A percentile compares a stretch with the other conserved stretches of the same genome.
These are phyloP conservation scores for Puya raimondii DNA, from an alignment of 176 grass and related monocot species.

Conservation along the genomic window DNA sequence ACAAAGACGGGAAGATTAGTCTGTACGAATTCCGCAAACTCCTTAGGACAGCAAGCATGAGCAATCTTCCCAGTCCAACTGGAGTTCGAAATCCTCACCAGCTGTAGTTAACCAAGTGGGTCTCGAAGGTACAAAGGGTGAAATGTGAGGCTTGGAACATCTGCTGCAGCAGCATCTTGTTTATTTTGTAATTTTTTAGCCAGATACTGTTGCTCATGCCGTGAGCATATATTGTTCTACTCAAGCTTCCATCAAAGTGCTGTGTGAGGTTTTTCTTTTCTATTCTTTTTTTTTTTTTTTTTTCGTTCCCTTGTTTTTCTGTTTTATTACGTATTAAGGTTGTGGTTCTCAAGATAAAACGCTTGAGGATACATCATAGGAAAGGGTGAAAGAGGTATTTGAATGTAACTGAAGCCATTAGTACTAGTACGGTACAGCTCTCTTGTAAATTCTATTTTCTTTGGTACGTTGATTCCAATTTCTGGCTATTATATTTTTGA, in stretches of 20 bases:
- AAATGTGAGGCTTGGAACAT: neutral
- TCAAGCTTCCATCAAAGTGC: too few species aligned
- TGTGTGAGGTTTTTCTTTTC: neutral
- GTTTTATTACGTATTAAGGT: neutral
- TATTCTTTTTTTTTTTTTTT: conserved; percentile 1
- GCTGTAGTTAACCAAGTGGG: neutral
- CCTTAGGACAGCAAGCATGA: conserved; percentile 83
- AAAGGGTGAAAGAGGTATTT: too few species aligned
- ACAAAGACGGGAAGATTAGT: conserved; percentile 89
- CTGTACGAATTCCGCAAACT: conserved; percentile 78
- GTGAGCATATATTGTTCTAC: too few species aligned
- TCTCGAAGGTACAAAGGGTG: conserved; percentile 1
- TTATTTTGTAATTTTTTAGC: too few species aligned
- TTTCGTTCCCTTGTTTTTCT: neutral
- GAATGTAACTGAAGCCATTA: too few species aligned
- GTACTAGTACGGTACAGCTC: too few species aligned
- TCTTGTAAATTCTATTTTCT: too few species aligned
- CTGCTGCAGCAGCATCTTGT: too few species aligned
- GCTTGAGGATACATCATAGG: too few species aligned
- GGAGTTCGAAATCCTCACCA: conserved; percentile 26
- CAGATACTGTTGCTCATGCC: too few species aligned
- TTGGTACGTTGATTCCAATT: too few species aligned
- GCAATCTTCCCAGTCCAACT: conserved; percentile 67
- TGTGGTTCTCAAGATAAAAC: neutral
- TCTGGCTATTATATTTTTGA: too few species aligned